phyloP scores from a whole-genome alignment of 2,329 filamentous ascomycete species.

The Dothidotthia symphoricarpi region DNA sequence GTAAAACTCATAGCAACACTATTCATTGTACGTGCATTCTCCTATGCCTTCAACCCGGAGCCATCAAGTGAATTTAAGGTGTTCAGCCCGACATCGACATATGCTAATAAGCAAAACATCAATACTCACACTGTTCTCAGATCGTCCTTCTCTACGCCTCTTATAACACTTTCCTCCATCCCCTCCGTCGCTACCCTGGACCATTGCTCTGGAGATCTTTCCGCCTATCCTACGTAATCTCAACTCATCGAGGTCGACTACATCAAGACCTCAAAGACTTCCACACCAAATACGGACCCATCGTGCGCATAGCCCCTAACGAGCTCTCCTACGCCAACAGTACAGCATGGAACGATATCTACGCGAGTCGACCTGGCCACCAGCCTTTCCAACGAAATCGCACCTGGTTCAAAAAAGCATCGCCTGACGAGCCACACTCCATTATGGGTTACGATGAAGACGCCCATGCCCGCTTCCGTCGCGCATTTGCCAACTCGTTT shows the following conservation, averaged over 20 bases:
- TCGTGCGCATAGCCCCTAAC: constrained; percentile 32
- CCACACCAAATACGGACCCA: constrained; percentile 27
- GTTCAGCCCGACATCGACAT: no score
- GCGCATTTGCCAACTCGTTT: constrained; percentile 29
- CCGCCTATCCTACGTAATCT: constrained; percentile 28
- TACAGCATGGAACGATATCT: constrained; percentile 32
- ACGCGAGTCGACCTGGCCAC: constrained; percentile 24
- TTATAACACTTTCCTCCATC: constrained; percentile 30
- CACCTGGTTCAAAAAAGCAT: constrained; percentile 28
- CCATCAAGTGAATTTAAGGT: no score
- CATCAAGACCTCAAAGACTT: constrained; percentile 23
- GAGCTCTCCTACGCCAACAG: constrained; percentile 29
- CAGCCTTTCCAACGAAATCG: constrained; percentile 22
- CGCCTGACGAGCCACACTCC: constrained; percentile 24
- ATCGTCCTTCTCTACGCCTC: constrained; percentile 14
- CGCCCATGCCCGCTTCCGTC: constrained; percentile 20
- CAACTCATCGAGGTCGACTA: constrained; percentile 26
- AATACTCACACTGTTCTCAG: constrained; percentile 1
- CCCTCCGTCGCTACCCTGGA: constrained; percentile 29
- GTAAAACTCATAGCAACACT: no score
- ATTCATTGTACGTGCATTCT: no score
- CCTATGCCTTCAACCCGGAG: no score
- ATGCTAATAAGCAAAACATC: no score
- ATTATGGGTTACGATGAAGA: constrained; percentile 27
- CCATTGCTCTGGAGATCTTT: constrained; percentile 29